A percentile compares a stretch with the other conserved stretches of the same genome.
phyloP scores from a whole-genome alignment of 306 rosid genomes.

The Quercus aquifolioides region DNA sequence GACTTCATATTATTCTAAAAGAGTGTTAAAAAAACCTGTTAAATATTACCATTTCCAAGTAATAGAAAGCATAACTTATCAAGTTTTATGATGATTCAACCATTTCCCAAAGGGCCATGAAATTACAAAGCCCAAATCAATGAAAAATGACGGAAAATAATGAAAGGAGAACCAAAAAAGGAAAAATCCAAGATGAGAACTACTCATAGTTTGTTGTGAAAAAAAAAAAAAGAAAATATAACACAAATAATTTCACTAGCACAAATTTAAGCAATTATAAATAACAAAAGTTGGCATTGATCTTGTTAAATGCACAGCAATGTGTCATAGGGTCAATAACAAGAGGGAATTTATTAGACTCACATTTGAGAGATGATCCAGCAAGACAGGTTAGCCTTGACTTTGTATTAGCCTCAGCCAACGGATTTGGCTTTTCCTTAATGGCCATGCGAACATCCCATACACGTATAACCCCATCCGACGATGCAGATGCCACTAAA shows the following conservation, averaged over 20 bases:
- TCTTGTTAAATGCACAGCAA: background rate
- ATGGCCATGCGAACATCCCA: conserved; percentile 94
- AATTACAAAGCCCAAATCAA: background rate
- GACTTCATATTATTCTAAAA: background rate
- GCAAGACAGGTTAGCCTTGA: conserved; percentile 90
- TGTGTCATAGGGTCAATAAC: background rate
- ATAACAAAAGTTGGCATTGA: background rate
- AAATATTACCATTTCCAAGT: background rate
- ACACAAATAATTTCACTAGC: background rate
- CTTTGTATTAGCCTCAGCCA: conserved; percentile 76
- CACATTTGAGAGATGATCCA: conserved; percentile 73
- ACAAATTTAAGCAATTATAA: background rate
- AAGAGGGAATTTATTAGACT: conserved; percentile 22
- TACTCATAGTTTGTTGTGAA: background rate
- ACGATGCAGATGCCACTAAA: conserved; percentile 77
- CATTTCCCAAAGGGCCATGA: background rate
- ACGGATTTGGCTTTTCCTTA: conserved; percentile 57
- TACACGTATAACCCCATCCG: conserved; percentile 77
- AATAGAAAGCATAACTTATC: background rate
- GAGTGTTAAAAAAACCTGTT: background rate
- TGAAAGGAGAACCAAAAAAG: background rate
- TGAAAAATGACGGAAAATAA: background rate
- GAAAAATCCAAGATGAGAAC: background rate
- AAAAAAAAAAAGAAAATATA: background rate
- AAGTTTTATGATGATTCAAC: background rate